These are phyloP conservation scores for Fomitopsis pinicola DNA, from an alignment of 1,284 basidiomycete genomes.

Conservation along the genomic window DNA sequence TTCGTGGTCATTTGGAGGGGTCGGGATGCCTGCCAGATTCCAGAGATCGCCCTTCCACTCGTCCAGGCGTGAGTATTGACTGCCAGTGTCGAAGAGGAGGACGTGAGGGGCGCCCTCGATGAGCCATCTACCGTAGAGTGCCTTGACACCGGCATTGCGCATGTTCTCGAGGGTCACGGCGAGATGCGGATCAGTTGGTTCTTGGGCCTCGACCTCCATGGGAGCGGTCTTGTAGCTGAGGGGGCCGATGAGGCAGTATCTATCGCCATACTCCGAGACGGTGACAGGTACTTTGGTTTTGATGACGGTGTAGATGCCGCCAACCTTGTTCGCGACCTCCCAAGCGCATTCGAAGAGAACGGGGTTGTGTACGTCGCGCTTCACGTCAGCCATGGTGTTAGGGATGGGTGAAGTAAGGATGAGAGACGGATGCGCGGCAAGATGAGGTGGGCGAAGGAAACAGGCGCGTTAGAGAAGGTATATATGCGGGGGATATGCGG, in stretches of 20 bases:
- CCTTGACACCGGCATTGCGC: slow-evolving; percentile 88
- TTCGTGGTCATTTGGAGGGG: slow-evolving; percentile 93
- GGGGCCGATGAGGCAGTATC: slow-evolving; percentile 92
- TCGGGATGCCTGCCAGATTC: slow-evolving; percentile 97
- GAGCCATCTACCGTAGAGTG: slow-evolving; percentile 95
- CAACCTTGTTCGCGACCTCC: slow-evolving; percentile 97
- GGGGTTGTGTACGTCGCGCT: slow-evolving; percentile 74
- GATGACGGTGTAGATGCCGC: slow-evolving; percentile 99
- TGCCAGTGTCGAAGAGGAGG: slow-evolving; percentile 93
- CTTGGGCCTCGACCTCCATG: slow-evolving; percentile 95
- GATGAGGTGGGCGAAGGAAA: not conserved
- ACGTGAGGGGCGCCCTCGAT: slow-evolving; percentile 95
- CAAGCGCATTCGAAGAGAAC: slow-evolving; percentile 88
- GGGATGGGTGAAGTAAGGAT: not conserved
- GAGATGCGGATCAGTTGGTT: slow-evolving; percentile 75
- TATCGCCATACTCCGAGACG: slow-evolving; percentile 87
- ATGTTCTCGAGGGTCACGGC: slow-evolving; percentile 71
- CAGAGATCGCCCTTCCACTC: slow-evolving; percentile 99
- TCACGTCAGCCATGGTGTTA: slow-evolving; percentile 32
- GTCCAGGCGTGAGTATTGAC: slow-evolving; percentile 84
- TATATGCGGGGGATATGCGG: not conserved
- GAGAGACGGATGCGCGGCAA: slow-evolving; percentile 1
- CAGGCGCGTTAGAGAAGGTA: not conserved
- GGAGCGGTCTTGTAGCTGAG: slow-evolving; percentile 97
- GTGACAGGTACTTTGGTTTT: slow-evolving; percentile 99